Base-by-base conservation (phyloP, 2,329 filamentous ascomycete species). In the Cordyceps tenuipes region DNA sequence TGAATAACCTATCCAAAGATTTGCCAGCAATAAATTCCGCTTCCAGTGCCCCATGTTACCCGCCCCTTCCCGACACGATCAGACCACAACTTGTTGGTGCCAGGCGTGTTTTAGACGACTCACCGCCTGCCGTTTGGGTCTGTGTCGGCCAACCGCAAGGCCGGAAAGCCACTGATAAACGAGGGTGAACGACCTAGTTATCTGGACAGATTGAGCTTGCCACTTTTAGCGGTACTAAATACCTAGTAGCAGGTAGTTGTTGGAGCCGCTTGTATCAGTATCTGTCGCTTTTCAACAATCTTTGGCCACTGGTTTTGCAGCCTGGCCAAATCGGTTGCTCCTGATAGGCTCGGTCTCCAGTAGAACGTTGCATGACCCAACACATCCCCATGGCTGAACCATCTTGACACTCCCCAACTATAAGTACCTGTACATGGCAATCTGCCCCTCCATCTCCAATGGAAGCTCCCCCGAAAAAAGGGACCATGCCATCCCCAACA, bases 401-500 rank as follows among this genome's bases (percentile, higher is more conserved):
- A 50, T 50, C 46, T 31, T 36, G 10, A 36, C 19, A 41, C 36
- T 17, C 41, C 50, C 50, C 59, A 43, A 34, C 58, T 44, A n/a
- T 10, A 50, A 36, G 59, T 54, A 60, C 59, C n/a, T 15, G 59
- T 60, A 60, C 59, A 39, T 50, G 34, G 44, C 23, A 34, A 54
- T 69, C 61, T 64, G 64, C 61, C 58, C 61, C 62, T 66, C 63
- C 63, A 66, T 68, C 63, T 66, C 66, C 29, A 60, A 54, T 49
- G 34, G 34, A 36, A 43, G 52, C 51, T 56, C 36, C 46, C 44
- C 52, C 34, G 34, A 23, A 56, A 51, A 60, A 59, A 59, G 43
- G 57, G 57, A 59, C 31, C 58, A 55, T 54, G 62, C 64, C 64
- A 70, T 75, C 75, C 75, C 74, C 74, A 77, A 75, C 70, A 75